Evolutionary conservation across 177 flowering plant species (phyloP), one percentile per base, ranked within the genome.

Genomic region (Tripterygium wilfordii): DNA sequence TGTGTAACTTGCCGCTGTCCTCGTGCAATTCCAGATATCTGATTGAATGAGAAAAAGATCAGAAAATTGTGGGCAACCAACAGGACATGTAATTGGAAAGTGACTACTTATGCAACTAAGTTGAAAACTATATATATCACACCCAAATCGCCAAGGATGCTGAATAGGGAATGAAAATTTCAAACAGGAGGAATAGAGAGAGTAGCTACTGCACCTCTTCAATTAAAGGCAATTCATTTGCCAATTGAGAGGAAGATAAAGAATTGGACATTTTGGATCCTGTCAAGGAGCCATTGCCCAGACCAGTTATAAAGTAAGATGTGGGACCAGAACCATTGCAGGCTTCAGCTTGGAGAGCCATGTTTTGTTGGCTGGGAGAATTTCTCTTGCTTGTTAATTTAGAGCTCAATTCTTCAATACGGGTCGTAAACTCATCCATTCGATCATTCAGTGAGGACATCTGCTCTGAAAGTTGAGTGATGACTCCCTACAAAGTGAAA

Each of bases 341-440:
- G 25, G 77, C 58, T 62, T 92, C 96, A 32, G 69, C 51, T 66
- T 73, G 82, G 39, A 66, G 51, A 53, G 69, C 58, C 57, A 76
- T 39, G 68, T 72, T 85, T 61, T 84, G 96, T 57, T 78, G 82
- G 65, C 82, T 75, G 1, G 70, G 46, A 45, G 80, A 63, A 56
- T 40, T 57, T 36, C 49, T 78, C 64, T 69, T 78, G 8, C 53
- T 35, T 2, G 53, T 63, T 36, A 88, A 63, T 60, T 76, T 84
- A 35, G 88, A 74, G 59, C 74, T 92, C 39, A 92, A 66, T 70
- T 84, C 96, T 63, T 86, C 96, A 37, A 92, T 68, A 12, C 65
- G 77, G 30, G 61, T 66, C 28, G 96, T 78, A 53, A 92, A 86
- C 52, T 82, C 98, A 67, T 92, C 96, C 84, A 92, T 82, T 51